Evolutionary conservation across 129 eudicot genomes (phyloP).

Genomic region (Centrapalus pauciflorus): DNA sequence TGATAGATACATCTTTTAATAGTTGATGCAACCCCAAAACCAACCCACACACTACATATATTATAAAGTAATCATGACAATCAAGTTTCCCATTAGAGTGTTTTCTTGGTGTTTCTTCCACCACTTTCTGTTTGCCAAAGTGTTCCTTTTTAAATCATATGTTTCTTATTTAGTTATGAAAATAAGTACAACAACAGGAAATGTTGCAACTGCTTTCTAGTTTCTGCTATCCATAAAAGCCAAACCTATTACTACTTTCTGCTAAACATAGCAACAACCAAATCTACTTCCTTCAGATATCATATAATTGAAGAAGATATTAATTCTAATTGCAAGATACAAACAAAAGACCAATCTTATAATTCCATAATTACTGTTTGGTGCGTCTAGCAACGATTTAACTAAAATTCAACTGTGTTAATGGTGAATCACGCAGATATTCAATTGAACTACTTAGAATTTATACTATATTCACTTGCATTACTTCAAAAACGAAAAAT

Average conservation of each 20-base stretch:
- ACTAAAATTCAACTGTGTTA: neutral
- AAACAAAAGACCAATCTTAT: neutral
- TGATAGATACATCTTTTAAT: neutral
- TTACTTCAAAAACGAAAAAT: neutral
- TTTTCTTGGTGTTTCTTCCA: too few species aligned
- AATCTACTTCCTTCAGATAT: neutral
- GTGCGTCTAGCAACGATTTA: neutral
- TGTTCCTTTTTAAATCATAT: neutral
- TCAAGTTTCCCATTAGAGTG: too few species aligned
- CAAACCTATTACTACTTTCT: neutral
- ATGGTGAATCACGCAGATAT: neutral
- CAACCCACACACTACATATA: constrained; percentile 2
- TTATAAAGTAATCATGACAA: neutral
- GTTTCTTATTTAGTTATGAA: neutral
- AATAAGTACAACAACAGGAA: neutral
- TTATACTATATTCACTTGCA: neutral
- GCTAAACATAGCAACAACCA: neutral
- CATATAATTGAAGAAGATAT: neutral
- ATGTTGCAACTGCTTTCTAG: neutral
- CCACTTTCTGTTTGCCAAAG: neutral
- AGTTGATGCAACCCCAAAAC: neutral
- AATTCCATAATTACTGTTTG: neutral
- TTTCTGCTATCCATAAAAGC: neutral
- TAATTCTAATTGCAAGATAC: neutral
- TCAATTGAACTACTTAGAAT: neutral